phyloP scores from a whole-genome alignment of 1,139 yeast genomes.

The Lodderomyces parapsilosis region DNA sequence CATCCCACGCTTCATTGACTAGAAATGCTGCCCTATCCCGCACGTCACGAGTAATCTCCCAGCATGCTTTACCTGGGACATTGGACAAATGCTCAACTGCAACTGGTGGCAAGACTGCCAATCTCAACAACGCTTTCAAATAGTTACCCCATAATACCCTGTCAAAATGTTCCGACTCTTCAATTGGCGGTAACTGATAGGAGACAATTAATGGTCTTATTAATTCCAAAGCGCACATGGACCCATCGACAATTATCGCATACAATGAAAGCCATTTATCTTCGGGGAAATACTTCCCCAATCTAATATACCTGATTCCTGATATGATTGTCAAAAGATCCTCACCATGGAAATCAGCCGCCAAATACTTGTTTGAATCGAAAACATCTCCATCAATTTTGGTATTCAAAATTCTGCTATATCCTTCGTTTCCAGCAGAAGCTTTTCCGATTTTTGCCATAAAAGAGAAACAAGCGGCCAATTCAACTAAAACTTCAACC shows the following conservation, averaged over 20 bases:
- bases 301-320: constrained; percentile 57
- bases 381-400: constrained; percentile 33
- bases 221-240: constrained; percentile 57
- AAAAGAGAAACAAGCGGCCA: constrained; percentile 58
- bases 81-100: constrained; percentile 65
- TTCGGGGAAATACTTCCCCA: constrained; percentile 62
- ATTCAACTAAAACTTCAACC: constrained; percentile 73
- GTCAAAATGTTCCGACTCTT: constrained; percentile 49
- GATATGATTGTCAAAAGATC: constrained; percentile 48
- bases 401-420: constrained; percentile 25
- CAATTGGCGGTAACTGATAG: constrained; percentile 56
- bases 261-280: constrained; percentile 70
- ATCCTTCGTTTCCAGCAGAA: constrained; percentile 49
- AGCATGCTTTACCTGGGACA: constrained; percentile 72
- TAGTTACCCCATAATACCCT: constrained; percentile 66
- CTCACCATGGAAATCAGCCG: constrained; percentile 37
- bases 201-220: constrained; percentile 54
- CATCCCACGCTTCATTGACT: constrained; percentile 67
- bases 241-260: constrained; percentile 60
- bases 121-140: constrained; percentile 53
- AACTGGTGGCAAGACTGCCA: constrained; percentile 56
- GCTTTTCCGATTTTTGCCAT: constrained; percentile 52
- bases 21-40: constrained; percentile 60
- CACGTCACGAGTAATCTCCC: constrained; percentile 61
- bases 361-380: constrained; percentile 31